These are phyloP conservation scores for Chimonanthus salicifolius DNA, from an alignment of 164 flowering plant species.

Conservation along the genomic window DNA sequence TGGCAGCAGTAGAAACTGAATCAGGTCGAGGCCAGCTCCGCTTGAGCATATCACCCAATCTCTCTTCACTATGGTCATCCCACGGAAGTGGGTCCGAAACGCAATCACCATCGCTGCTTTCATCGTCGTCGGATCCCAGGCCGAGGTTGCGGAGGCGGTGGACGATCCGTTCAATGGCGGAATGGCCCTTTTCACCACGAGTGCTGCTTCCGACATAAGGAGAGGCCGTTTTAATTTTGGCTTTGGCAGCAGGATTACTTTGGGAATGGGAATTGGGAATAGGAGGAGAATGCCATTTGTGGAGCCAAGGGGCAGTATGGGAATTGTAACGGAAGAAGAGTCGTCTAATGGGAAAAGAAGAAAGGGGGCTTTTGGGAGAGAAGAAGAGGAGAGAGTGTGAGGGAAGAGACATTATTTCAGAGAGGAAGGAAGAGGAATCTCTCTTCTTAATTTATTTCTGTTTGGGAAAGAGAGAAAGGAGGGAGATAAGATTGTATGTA, in stretches of 20 bases:
- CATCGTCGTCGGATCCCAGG: slow-evolving; percentile 56
- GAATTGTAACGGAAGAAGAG: slow-evolving; percentile 15
- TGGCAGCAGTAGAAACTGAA: slow-evolving; percentile 31
- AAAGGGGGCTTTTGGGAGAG: slow-evolving; percentile 23
- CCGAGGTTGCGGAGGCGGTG: slow-evolving; percentile 68
- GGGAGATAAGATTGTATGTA: no score
- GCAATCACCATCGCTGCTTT: slow-evolving; percentile 17
- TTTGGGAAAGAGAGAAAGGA: no score
- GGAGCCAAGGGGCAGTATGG: slow-evolving; percentile 5
- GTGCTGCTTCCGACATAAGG: slow-evolving; percentile 5
- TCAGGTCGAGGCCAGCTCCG: slow-evolving; percentile 86
- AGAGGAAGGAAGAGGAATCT: no score
- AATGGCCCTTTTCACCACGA: slow-evolving; percentile 25
- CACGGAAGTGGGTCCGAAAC: slow-evolving; percentile 22
- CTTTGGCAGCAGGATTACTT: slow-evolving; percentile 5
- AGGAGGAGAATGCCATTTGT: slow-evolving; percentile 12
- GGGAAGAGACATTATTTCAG: slow-evolving; percentile 10
- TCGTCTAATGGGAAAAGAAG: slow-evolving; percentile 28
- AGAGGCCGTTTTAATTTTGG: slow-evolving; percentile 3
- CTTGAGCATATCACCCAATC: slow-evolving; percentile 69
- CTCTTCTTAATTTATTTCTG: no score
- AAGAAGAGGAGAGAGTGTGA: slow-evolving; percentile 25
- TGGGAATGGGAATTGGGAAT: slow-evolving; percentile 3
- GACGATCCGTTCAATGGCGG: slow-evolving; percentile 76
- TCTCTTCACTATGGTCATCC: slow-evolving; percentile 52